Conservation (phyloP, 1,139 yeast genomes). For the Pichia terricola region DNA sequence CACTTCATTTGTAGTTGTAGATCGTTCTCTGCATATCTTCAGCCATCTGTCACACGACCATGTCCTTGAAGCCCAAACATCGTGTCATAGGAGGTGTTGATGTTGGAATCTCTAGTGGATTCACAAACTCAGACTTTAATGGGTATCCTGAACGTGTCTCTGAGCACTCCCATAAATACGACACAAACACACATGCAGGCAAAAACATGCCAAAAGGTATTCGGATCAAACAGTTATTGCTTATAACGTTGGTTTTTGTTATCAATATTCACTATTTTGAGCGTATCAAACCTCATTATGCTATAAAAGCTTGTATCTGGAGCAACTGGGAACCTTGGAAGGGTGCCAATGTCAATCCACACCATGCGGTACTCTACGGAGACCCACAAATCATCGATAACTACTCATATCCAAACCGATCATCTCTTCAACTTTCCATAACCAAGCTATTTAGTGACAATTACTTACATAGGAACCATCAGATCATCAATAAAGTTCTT, state of each 20-base stretch:
- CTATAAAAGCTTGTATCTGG: conserved; percentile 54
- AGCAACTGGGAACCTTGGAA: conserved; percentile 50
- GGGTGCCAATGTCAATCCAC: conserved; percentile 28
- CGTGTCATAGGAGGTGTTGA: not conserved
- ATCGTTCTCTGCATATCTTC: too few species aligned
- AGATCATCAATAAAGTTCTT: conserved; percentile 44
- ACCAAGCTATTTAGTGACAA: conserved; percentile 53
- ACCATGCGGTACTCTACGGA: conserved; percentile 66
- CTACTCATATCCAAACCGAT: conserved; percentile 55
- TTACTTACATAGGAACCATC: conserved; percentile 72
- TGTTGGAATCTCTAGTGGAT: too few species aligned
- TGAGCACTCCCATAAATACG: too few species aligned
- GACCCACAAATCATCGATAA: conserved; percentile 49
- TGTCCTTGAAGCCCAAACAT: conserved; percentile 7
- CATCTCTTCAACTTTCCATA: conserved; percentile 34
- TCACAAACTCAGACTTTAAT: too few species aligned
- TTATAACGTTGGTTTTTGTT: conserved; percentile 36
- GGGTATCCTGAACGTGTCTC: too few species aligned
- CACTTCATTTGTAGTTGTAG: too few species aligned
- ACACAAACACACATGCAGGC: too few species aligned
- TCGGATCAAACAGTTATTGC: conserved; percentile 12
- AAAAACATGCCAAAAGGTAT: too few species aligned
- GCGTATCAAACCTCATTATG: conserved; percentile 40
- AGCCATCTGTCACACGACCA: not conserved
- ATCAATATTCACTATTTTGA: conserved; percentile 50